Base-by-base conservation (phyloP, 2,329 filamentous ascomycete genomes). In the Sporothrix euskadiensis region DNA sequence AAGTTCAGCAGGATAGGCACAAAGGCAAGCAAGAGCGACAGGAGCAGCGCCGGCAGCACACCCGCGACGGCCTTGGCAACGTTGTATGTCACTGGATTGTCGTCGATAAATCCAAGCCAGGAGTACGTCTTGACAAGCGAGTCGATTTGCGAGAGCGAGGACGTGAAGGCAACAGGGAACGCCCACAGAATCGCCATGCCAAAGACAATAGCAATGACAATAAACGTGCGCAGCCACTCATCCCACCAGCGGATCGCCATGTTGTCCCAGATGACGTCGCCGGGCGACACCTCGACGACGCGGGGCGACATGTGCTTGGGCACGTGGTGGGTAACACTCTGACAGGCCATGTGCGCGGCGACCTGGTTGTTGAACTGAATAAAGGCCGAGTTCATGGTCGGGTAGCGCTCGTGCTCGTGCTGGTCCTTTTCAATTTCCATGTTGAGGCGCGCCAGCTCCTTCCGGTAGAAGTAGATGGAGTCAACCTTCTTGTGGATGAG, bases 351-450 rank as follows among this genome's bases (percentile, higher is more conserved):
- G 79, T 99, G 96, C 0, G 96, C 96, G 6, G 95, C 94, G 1
- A 98, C 93, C 80, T 99, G 96, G 79, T 98, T 92, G 79, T 99
- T 97, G 86, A 99, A 99, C 80, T 99, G 96, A 75, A 99, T 94
- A 78, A 99, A 99, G 0, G 96, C 96, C 0, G 95, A 97, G 78
- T 93, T 97, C 94, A 98, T 97, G 65, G 94, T 83, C 0, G 95
- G 94, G 75, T 94, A 98, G 4, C 91, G 89, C 77, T 98, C 94
- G 0, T 92, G 91, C 68, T 96, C 87, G 71, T 91, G 87, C 80
- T 99, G 96, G 77, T 98, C 96, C 61, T 91, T 85, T 77, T 98
- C 94, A 71, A 99, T 98, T 80, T 98, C 94, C 71, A 94, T 79
- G 77, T 98, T 99, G 22, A 98, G 85, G 16, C 93, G 89, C 22